Conservation (phyloP, 2,329 filamentous ascomycete genomes). For the Pseudopyrenochaeta lycopersici region DNA sequence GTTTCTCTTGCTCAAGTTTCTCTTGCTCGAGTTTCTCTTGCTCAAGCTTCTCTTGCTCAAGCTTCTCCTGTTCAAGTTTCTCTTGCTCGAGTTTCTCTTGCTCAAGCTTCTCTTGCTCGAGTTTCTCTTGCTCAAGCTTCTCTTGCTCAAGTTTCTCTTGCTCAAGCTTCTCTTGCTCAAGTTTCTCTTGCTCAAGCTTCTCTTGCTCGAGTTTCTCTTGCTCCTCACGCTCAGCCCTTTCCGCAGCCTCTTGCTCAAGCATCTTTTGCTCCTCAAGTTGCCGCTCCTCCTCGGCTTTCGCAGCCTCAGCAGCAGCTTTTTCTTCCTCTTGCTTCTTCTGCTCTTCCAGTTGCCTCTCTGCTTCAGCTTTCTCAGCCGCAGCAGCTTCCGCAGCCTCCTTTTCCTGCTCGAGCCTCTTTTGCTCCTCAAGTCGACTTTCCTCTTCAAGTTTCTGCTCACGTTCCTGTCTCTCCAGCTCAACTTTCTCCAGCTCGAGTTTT, state of each 20-base stretch:
- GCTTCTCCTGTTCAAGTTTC: too few species aligned
- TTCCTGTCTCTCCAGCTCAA: background rate
- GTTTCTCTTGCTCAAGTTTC: background rate
- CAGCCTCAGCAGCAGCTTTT: background rate
- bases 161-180: background rate
- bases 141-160: background rate
- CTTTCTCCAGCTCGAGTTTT: constrained; percentile 2
- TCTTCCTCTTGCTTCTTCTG: constrained; percentile 1
- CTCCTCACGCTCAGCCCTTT: background rate
- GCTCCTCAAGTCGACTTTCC: background rate
- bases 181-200: background rate
- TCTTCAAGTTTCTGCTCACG: background rate
- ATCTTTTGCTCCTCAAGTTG: background rate
- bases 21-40: background rate
- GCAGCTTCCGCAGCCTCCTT: background rate
- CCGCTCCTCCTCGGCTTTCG: background rate
- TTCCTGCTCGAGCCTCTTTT: background rate
- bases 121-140: background rate
- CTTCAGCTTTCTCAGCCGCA: background rate
- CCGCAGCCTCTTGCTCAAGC: background rate
- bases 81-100: too few species aligned
- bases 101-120: too few species aligned
- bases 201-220: background rate
- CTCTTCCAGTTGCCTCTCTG: background rate
- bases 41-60: too few species aligned